Percentiles rank a stretch among this genome's conserved stretches.
phyloP scores from a whole-genome alignment of 148 eudicot species.

The Arbutus unedo region DNA sequence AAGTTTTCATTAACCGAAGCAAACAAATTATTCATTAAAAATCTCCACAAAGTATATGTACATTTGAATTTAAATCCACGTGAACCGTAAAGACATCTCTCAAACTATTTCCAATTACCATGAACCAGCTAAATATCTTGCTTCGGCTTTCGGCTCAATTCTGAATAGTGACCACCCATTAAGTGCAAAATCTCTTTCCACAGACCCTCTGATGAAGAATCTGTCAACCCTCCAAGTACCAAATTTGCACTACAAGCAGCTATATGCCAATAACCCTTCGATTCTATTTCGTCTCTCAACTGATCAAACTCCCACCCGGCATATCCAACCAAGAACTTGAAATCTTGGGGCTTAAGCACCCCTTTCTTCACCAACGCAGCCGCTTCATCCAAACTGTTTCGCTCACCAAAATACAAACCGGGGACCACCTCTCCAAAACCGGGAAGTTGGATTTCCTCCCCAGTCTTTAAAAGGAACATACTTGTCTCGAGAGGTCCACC shows the following conservation, averaged over 20 bases:
- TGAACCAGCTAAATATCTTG: conserved; percentile 51
- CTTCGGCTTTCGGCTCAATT: conserved; percentile 91
- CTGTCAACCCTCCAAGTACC: conserved; percentile 38
- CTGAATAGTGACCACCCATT: conserved; percentile 95
- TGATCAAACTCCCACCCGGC: conserved; percentile 98
- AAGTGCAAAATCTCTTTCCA: conserved; percentile 93
- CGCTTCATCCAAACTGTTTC: conserved; percentile 80
- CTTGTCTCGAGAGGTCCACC: conserved; percentile 95
- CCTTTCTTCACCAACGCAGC: conserved; percentile 73
- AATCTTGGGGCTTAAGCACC: conserved; percentile 72
- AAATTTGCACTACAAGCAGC: conserved; percentile 86
- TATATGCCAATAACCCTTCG: conserved; percentile 68
- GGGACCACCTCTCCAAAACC: conserved; percentile 82
- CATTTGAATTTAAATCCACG: conserved; percentile 16
- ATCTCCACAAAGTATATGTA: conserved; percentile 11
- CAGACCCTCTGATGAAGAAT: conserved; percentile 54
- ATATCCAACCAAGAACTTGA: conserved; percentile 87
- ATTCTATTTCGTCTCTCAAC: conserved; percentile 69
- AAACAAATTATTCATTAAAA: background rate
- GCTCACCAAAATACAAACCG: conserved; percentile 72
- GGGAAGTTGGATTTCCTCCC: conserved; percentile 37
- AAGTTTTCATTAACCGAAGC: background rate
- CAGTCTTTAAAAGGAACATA: conserved; percentile 61
- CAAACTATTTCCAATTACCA: background rate
- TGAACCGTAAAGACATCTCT: background rate